Base-by-base conservation (phyloP, 805 yeast species). In the Saccharomycopsis oosterbeekiorum region DNA sequence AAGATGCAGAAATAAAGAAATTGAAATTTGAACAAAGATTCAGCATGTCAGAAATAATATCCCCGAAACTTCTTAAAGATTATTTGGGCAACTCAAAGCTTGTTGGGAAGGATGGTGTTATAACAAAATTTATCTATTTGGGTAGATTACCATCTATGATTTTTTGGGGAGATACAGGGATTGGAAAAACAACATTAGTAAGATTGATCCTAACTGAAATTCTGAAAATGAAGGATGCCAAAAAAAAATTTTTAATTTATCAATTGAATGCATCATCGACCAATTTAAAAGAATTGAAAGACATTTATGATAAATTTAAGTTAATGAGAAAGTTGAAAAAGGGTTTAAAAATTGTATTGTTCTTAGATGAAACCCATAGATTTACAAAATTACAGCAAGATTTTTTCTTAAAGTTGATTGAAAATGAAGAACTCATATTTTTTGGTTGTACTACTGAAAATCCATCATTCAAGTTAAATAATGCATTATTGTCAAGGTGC, bases 371-470 rank as follows among this genome's bases (percentile, higher is more conserved):
- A 70, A 87, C 94, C 47, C 99, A 94, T 70, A 74, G 99, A 43
- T 90, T 91, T 70, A 84, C 85, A 65, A 86, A 87, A 63, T 77
- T 84, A 0, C 99, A 94, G 68, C 99, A 94, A 70, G 99, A 94
- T 72, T 80, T 85, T 56, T 81, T 96, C 58, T 74, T 94, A 43
- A 93, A 96, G 0, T 84, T 83, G 65, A 86, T 93, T 1, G 99
- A 94, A 71, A 76, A 81, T 41, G 98, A 98, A 1, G 84, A 84
- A 59, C 83, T 92, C 59, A 83, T 84, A 1, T 78, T 94, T 55
- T 84, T 93, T 59, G 98, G 98, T 4, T 97, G 97, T 19, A 94
- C 99, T 0, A 92, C 98, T 0, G 99, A 94, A 70, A 94, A 94
- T 70, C 97, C 97, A 2, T 84, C 88, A 56, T 86, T 86, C 67